phyloP scores from a whole-genome alignment of 306 rosid genomes.

The Ormosia emarginata region DNA sequence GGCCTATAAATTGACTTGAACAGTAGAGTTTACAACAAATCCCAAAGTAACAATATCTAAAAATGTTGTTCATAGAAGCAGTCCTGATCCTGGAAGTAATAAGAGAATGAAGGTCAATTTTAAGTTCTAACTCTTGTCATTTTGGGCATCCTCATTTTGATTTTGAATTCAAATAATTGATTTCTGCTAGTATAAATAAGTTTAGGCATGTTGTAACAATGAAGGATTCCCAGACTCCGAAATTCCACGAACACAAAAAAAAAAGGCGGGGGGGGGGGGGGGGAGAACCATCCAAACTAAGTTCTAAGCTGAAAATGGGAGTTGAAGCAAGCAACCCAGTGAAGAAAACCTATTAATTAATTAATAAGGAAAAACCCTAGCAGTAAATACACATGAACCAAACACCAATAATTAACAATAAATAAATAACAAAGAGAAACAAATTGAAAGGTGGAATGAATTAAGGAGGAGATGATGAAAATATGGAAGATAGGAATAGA shows the following conservation, averaged over 20 bases:
- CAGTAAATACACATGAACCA: not conserved
- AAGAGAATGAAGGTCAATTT: not conserved
- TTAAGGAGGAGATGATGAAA: not conserved
- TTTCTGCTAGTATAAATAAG: not conserved
- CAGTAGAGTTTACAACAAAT: not conserved
- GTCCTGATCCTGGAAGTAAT: not conserved
- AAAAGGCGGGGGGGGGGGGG: no score
- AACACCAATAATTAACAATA: not conserved
- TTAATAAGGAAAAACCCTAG: constrained; percentile 13
- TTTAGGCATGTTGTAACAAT: not conserved
- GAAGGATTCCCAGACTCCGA: not conserved
- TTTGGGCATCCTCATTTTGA: not conserved
- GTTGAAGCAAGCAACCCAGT: not conserved
- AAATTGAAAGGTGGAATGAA: not conserved
- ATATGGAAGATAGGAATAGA: constrained; percentile 12
- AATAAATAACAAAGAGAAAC: not conserved
- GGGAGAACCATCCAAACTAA: not conserved
- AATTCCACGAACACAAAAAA: not conserved
- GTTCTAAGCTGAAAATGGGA: not conserved
- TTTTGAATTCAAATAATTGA: not conserved
- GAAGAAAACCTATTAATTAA: not conserved
- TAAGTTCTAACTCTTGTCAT: not conserved
- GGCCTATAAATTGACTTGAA: not conserved
- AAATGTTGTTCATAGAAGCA: not conserved
- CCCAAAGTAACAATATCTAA: not conserved